Percentiles rank a stretch among this genome's conserved stretches.
Conservation (phyloP, 1,284 basidiomycete species). For the Trametes hirsuta region DNA sequence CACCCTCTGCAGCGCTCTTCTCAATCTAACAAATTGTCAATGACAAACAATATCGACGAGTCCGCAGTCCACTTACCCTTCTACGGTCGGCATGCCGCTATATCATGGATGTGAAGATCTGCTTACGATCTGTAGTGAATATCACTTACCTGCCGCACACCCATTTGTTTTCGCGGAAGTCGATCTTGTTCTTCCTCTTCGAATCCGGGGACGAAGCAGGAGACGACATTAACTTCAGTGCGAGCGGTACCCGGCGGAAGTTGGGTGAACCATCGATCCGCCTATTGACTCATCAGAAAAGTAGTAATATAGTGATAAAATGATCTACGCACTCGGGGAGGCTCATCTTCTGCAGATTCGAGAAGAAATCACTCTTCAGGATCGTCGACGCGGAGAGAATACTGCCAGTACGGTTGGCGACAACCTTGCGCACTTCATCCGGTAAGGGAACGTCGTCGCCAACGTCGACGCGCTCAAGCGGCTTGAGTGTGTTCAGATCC, state of each 20-base stretch:
- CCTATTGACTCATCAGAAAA: conserved; percentile 42
- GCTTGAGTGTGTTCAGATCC: conserved; percentile 81
- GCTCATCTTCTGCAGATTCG: conserved; percentile 93
- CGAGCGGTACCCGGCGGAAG: conserved; percentile 81
- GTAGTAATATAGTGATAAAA: background rate
- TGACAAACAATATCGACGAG: background rate
- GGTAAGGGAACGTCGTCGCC: conserved; percentile 81
- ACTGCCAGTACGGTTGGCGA: conserved; percentile 83
- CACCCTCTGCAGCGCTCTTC: conserved; percentile 82
- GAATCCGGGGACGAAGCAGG: conserved; percentile 38
- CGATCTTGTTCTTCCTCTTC: conserved; percentile 28
- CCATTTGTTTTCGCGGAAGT: conserved; percentile 58
- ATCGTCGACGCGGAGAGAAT: conserved; percentile 94
- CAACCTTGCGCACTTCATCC: conserved; percentile 86
- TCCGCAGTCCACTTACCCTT: conserved; percentile 58
- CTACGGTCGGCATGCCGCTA: conserved; percentile 87
- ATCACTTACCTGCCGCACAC: conserved; percentile 79
- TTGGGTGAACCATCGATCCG: conserved; percentile 94
- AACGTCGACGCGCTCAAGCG: conserved; percentile 78
- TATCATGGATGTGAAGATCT: background rate
- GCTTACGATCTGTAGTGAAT: background rate
- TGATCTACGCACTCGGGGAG: conserved; percentile 75
- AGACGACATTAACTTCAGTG: conserved; percentile 45
- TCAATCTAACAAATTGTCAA: conserved; percentile 54
- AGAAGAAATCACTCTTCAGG: conserved; percentile 97